A percentile compares a stretch with the other conserved stretches of the same genome.
These are phyloP conservation scores for Leishmania turanica DNA, from an alignment of 208 protist genomes.

Conservation along the genomic window DNA sequence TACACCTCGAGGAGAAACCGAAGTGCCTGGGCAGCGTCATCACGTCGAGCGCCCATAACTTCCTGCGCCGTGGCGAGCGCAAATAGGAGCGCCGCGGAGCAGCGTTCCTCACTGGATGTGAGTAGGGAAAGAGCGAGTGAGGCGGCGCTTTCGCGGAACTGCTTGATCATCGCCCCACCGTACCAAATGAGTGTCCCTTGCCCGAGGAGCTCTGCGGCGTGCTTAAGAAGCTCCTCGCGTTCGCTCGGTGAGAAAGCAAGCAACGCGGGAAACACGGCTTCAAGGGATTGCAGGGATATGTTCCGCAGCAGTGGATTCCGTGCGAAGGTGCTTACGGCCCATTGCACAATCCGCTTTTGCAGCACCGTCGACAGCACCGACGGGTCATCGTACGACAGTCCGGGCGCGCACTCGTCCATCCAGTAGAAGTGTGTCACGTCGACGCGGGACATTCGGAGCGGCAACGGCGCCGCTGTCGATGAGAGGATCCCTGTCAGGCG, in stretches of 20 bases:
- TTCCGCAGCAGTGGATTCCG: conserved; percentile 13
- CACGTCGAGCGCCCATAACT: background rate
- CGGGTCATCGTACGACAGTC: background rate
- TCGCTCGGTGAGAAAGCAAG: conserved; percentile 13
- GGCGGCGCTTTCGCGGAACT: conserved; percentile 7
- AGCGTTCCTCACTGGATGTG: conserved; percentile 14
- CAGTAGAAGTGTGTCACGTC: conserved; percentile 21
- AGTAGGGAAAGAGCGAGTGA: conserved; percentile 7
- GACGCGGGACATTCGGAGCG: background rate
- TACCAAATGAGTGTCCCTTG: conserved; percentile 23
- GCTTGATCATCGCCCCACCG: conserved; percentile 18
- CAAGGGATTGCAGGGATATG: conserved; percentile 17
- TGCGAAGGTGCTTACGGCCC: conserved; percentile 6
- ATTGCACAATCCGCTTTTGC: conserved; percentile 14
- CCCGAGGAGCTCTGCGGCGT: conserved; percentile 20
- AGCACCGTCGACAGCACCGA: background rate
- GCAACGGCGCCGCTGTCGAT: background rate
- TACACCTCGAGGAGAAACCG: conserved; percentile 15
- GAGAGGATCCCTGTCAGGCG: conserved; percentile 17
- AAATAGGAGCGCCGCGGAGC: conserved; percentile 14
- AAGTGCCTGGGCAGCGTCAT: conserved; percentile 1
- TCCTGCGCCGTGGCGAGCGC: conserved; percentile 13
- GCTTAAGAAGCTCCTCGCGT: conserved; percentile 21
- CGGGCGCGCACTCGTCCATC: conserved; percentile 25
- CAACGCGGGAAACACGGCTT: conserved; percentile 23